Conservation (phyloP, 805 yeast genomes). For the Jamesozyma hellenica region DNA sequence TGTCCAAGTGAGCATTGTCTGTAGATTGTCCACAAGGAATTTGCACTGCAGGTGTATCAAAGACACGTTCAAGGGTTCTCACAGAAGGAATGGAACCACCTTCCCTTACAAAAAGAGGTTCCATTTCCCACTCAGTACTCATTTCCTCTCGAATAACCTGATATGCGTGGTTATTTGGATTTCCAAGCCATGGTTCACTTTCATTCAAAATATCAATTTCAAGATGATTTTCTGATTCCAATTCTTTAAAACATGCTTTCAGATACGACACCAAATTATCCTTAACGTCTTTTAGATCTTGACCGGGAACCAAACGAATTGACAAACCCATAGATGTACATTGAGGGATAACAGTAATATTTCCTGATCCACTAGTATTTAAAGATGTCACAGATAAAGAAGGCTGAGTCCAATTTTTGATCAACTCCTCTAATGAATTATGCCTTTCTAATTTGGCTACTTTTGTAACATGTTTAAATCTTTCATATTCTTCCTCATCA, state of each 20-base stretch:
- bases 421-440: slow-evolving; percentile 39
- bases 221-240: slow-evolving; percentile 55
- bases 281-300: slow-evolving; percentile 54
- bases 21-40: slow-evolving; percentile 93
- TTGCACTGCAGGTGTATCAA: slow-evolving; percentile 86
- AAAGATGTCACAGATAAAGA: slow-evolving; percentile 79
- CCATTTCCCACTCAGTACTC: slow-evolving; percentile 60
- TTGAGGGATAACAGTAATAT: slow-evolving; percentile 83
- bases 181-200: slow-evolving; percentile 96
- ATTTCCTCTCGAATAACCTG: slow-evolving; percentile 54
- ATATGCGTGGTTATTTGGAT: slow-evolving; percentile 66
- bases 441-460: slow-evolving; percentile 27
- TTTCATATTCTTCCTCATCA: slow-evolving; percentile 44
- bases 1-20: slow-evolving; percentile 86
- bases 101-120: slow-evolving; percentile 82
- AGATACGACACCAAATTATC: slow-evolving; percentile 39
- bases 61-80: slow-evolving; percentile 69
- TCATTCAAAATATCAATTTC: slow-evolving; percentile 58
- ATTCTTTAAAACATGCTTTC: slow-evolving; percentile 35
- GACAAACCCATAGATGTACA: slow-evolving; percentile 68
- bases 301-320: slow-evolving; percentile 83
- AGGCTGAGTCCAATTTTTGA: slow-evolving; percentile 83
- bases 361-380: slow-evolving; percentile 81
- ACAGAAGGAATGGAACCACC: slow-evolving; percentile 96
- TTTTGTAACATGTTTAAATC: slow-evolving; percentile 52